phyloP scores from a whole-genome alignment of 2,329 filamentous ascomycete genomes.

The Cyanodermella asteris region DNA sequence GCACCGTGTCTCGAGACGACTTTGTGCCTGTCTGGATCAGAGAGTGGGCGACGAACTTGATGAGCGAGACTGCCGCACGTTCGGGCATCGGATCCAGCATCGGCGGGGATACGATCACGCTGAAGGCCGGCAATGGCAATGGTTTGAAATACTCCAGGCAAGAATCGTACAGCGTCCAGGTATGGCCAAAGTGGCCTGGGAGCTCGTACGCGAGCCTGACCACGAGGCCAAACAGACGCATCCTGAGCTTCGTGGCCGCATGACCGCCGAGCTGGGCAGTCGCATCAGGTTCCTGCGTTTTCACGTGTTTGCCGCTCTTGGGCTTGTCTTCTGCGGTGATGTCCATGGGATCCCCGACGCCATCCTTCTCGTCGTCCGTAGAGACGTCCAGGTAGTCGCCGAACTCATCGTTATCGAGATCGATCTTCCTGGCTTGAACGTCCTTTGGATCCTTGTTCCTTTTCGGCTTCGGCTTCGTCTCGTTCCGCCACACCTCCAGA shows the following conservation, averaged over 20 bases:
- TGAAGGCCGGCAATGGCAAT: slow-evolving; percentile 23
- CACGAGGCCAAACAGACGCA: slow-evolving; percentile 23
- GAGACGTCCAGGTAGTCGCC: slow-evolving; percentile 23
- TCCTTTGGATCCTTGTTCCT: slow-evolving; percentile 16
- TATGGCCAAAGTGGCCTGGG: slow-evolving; percentile 11
- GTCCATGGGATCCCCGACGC: slow-evolving; percentile 11
- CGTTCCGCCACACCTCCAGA: slow-evolving; percentile 21
- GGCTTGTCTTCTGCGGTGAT: slow-evolving; percentile 1
- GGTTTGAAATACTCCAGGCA: slow-evolving; percentile 25
- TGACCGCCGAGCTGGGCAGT: slow-evolving; percentile 16
- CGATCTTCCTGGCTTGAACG: slow-evolving; percentile 18
- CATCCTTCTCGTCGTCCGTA: slow-evolving; percentile 17
- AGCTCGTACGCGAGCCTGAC: slow-evolving; percentile 16
- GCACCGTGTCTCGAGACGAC: slow-evolving; percentile 17
- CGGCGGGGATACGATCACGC: slow-evolving; percentile 22
- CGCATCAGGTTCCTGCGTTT: slow-evolving; percentile 10
- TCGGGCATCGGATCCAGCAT: slow-evolving; percentile 19
- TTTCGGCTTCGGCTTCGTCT: slow-evolving; percentile 16
- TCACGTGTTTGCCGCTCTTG: slow-evolving; percentile 3
- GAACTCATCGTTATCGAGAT: slow-evolving; percentile 23
- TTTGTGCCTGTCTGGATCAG: slow-evolving; percentile 24
- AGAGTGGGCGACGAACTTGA: slow-evolving; percentile 28
- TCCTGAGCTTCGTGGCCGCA: slow-evolving; percentile 19
- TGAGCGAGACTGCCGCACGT: slow-evolving; percentile 26
- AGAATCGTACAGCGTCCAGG: slow-evolving; percentile 17